Base-by-base conservation (phyloP, 768 basidiomycete genomes). In the Termitomyces sp. region DNA sequence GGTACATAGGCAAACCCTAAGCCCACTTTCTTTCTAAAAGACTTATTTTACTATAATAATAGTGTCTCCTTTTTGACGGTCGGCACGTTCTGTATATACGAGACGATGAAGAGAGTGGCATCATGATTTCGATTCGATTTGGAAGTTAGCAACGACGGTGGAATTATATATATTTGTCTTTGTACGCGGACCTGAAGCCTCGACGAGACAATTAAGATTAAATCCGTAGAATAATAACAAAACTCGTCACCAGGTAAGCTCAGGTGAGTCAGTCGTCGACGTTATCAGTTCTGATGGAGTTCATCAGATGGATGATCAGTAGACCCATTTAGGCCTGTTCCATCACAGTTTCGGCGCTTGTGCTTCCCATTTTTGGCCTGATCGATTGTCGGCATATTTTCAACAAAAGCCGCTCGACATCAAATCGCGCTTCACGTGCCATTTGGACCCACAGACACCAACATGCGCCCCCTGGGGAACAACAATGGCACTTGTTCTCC, bases 381-480 rank as follows among this genome's bases (percentile, higher is more conserved):
- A 49, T 49, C 48, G 48, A 49, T 49, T 24, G 48, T 55, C 24
- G 39, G 52, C 8, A 7, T 7, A 38, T 22, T 22, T 40, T 20
- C n/a, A 44, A 39, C 18, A 58, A 58, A 35, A 51, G 50, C 15
- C 36, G n/a, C 57, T 58, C 36, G 24, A 42, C 40, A 51, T 59
- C 58, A 54, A 52, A 52, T 28, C 53, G 44, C 53, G 51, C 53
- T 32, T 16, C 59, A 60, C 59, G 59, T 60, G 59, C 45, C 35
- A 13, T 44, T 44, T 55, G 59, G 59, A 60, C 59, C 59, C 53
- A 60, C 59, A 60, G 7, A 55, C 35, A 22, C 59, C 59, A 55
- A 48, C 52, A 53, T 42, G 51, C 22, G 20, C 36, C 33, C 35
- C 13, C 3, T 39, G 24, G 54, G 55, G 7, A 40, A 60, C 36